A percentile compares a stretch with the other conserved stretches of the same genome.
Conservation (phyloP, 2,329 filamentous ascomycete genomes). For the Diaporthe ampelina region DNA sequence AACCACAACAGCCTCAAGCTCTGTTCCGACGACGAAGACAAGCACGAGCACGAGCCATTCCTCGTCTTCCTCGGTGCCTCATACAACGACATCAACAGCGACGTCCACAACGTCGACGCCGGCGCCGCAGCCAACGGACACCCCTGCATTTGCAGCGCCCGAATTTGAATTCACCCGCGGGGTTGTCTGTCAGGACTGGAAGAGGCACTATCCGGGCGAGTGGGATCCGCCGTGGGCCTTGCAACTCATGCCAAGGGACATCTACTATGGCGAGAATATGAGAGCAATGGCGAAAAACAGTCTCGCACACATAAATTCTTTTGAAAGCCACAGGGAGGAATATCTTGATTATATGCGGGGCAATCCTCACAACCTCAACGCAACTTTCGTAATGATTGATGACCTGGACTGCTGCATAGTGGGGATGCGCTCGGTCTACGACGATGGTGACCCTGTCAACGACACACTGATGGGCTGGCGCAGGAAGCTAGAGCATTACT, state of each 20-base stretch:
- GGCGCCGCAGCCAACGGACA: background rate
- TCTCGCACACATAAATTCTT: too few species aligned
- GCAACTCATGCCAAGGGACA: rapidly evolving
- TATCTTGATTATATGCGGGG: background rate
- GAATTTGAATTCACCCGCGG: background rate
- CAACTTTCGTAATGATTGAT: rapidly evolving
- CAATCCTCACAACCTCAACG: background rate
- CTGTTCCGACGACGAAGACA: too few species aligned
- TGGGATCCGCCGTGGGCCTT: background rate
- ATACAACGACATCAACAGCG: background rate
- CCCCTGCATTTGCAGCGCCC: background rate
- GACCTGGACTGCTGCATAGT: background rate
- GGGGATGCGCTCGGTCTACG: too few species aligned
- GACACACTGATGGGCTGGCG: too few species aligned
- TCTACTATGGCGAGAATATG: background rate
- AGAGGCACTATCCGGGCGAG: too few species aligned
- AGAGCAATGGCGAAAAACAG: too few species aligned
- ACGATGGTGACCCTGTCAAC: too few species aligned
- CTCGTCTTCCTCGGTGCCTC: background rate
- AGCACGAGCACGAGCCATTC: too few species aligned
- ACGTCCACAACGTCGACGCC: background rate
- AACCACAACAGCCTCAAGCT: too few species aligned
- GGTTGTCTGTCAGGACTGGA: background rate
- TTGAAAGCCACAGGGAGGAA: background rate
- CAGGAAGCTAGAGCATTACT: too few species aligned